Percentiles rank a stretch among this genome's conserved stretches.
Evolutionary conservation across 768 basidiomycete species (phyloP).

Genomic region (Sporobolomyces roseus): DNA sequence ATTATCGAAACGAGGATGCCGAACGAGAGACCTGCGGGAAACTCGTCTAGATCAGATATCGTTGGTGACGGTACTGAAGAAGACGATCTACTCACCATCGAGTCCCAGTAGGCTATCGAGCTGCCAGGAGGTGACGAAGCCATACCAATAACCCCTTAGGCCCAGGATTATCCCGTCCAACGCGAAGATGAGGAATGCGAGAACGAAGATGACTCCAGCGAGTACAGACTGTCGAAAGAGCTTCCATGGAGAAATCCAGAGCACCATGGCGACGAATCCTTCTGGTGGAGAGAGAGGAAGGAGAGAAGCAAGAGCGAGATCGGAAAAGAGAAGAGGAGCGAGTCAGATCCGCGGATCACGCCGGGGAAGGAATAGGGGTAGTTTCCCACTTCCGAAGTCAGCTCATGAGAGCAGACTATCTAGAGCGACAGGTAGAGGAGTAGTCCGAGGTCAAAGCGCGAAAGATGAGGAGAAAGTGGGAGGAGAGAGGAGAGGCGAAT

Average conservation of each 20-base stretch:
- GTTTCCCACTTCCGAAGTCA: too few relatives aligned
- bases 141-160: not conserved
- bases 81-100: not conserved
- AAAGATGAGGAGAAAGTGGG: too few relatives aligned
- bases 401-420: too few relatives aligned
- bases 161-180: not conserved
- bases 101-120: constrained; percentile 5
- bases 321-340: not conserved
- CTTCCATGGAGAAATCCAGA: constrained; percentile 16
- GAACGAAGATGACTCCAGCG: constrained; percentile 13
- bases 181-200: not conserved
- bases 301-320: not conserved
- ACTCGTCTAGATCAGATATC: too few relatives aligned
- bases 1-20: constrained; percentile 5
- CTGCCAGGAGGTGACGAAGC: not conserved
- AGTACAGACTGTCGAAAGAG: not conserved
- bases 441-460: too few relatives aligned
- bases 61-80: not conserved
- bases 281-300: not conserved
- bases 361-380: too few relatives aligned
- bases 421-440: too few relatives aligned
- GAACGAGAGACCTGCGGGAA: constrained; percentile 5
- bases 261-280: not conserved
- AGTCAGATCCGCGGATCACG: too few relatives aligned
- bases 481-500: too few relatives aligned